phyloP scores from a whole-genome alignment of 768 basidiomycete species.

The Krasilnikovozyma curviuscula region DNA sequence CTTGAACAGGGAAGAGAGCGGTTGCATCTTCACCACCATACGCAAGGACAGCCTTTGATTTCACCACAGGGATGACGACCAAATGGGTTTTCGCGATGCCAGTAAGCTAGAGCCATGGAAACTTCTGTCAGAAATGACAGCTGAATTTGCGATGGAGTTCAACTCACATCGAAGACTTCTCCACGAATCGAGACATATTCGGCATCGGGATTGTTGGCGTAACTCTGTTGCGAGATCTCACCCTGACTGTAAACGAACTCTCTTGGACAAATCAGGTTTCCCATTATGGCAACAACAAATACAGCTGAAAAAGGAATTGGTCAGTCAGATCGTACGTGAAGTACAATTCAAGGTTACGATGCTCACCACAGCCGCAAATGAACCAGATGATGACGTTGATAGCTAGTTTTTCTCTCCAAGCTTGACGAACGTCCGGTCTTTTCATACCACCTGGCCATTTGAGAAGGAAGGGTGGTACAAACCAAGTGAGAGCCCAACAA shows the following conservation, averaged over 20 bases:
- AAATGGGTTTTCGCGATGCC: slow-evolving; percentile 34
- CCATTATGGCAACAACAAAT: slow-evolving; percentile 81
- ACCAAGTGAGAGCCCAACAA: slow-evolving; percentile 79
- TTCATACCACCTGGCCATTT: slow-evolving; percentile 74
- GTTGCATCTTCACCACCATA: slow-evolving; percentile 65
- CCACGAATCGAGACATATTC: slow-evolving; percentile 71
- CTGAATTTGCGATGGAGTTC: no score
- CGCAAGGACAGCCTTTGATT: slow-evolving; percentile 50
- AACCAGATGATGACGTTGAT: slow-evolving; percentile 94
- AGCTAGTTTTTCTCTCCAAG: slow-evolving; percentile 92
- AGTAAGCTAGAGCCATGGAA: slow-evolving; percentile 1
- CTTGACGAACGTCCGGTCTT: slow-evolving; percentile 76
- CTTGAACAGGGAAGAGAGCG: slow-evolving; percentile 83
- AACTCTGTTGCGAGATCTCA: slow-evolving; percentile 60
- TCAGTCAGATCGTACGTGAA: no score
- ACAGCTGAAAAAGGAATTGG: no score
- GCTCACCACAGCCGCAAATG: slow-evolving; percentile 58
- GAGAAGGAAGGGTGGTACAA: slow-evolving; percentile 58
- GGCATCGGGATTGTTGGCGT: slow-evolving; percentile 43
- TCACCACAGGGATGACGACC: slow-evolving; percentile 50
- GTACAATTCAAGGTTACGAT: no score
- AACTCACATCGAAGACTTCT: slow-evolving; percentile 72
- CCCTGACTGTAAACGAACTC: slow-evolving; percentile 68
- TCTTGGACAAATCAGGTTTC: slow-evolving; percentile 76
- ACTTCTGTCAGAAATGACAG: background rate